Evolutionary conservation across 805 yeast genomes (phyloP), one percentile per base, ranked within the genome.

Genomic region (Ogataea dorogensis): DNA sequence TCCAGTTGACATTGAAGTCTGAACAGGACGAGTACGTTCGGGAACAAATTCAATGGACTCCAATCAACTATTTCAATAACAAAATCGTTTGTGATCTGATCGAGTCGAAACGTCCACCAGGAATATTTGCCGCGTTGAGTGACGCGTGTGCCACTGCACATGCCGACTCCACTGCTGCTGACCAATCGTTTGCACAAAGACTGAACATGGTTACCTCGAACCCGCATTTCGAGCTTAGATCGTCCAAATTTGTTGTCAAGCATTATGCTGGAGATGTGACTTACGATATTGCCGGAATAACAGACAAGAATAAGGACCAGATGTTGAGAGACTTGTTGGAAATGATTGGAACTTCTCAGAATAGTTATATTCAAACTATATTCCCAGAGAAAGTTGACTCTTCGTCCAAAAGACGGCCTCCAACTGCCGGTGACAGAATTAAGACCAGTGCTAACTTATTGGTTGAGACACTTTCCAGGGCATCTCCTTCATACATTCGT

Each of bases 241-340:
- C 85, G 45, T 75, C 81, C 21, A 91, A 93, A 60, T 93, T 93
- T 50, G 67, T 93, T 37, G 78, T 93, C 55, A 89, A 86, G 65
- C 99, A 93, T 64, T 93, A 93, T 66, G 99, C 99, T 15, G 98
- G 98, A 57, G 98, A 93, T 65, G 99, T 93, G 31, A 84, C 88
- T 9, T 93, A 93, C 57, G 96, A 89, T 45, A 80, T 89, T 35
- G 67, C 71, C 19, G 83, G 85, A 5, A 88, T 93, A 86, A 93
- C 98, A 2, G 98, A 93, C 61, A 93, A 93, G 63, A 93, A 93
- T 62, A 93, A 93, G 63, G 99, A 93, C 60, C 91, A 86, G 52
- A 71, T 93, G 73, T 78, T 86, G 62, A 83, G 86, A 57, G 97
- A 89, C 64, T 67, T 93, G 53, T 71, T 88, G 41, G 93, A 89